Evolutionary conservation across 202 grass and related monocot genomes (phyloP), one percentile per base, ranked within the genome.

Genomic region (Schoenoplectus tabernaemontani): DNA sequence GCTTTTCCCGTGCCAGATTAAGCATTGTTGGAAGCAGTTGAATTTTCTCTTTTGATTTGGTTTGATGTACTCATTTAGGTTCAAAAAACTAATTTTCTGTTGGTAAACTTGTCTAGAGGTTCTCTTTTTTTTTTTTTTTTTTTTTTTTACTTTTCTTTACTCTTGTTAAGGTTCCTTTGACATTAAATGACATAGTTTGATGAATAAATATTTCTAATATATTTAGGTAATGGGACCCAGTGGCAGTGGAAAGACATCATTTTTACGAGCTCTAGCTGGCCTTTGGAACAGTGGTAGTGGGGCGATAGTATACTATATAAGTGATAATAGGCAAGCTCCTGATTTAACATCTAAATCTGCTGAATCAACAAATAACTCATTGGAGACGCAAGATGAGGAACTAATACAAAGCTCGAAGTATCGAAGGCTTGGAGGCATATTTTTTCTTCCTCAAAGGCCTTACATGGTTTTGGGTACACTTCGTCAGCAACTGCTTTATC

Each of bases 391-490:
- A 32, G 78, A 59, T 37, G 83, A 86, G 68, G 68, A 97, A 84
- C 56, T 85, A 58, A 47, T 87, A 34, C 80, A 82, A 75, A 92
- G 83, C 63, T 91, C 84, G 53, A 90, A 87, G 72, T 89, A 92
- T 50, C 89, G 90, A 84, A 89, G 96, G 86, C 86, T 90, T 53
- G 85, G 86, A 74, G 86, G 88, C 24, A 83, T 95, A 64, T 95
- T 98, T 82, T 98, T 98, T 83, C 89, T 95, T 70, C 96, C 96
- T 16, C 95, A 98, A 87, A 95, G 87, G 71, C 91, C 90, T 67
- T 98, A 95, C 80, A 98, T 98, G 96, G 96, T 91, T 85, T 82
- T 98, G 83, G 96, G 96, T 42, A 91, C 96, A 76, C 91, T 98
- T 78, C 89, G 85, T 60, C 91, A 95, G 59, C 91, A 98, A 43